Conservation (phyloP, 2,329 filamentous ascomycete species). For the Phialocephala subalpina region DNA sequence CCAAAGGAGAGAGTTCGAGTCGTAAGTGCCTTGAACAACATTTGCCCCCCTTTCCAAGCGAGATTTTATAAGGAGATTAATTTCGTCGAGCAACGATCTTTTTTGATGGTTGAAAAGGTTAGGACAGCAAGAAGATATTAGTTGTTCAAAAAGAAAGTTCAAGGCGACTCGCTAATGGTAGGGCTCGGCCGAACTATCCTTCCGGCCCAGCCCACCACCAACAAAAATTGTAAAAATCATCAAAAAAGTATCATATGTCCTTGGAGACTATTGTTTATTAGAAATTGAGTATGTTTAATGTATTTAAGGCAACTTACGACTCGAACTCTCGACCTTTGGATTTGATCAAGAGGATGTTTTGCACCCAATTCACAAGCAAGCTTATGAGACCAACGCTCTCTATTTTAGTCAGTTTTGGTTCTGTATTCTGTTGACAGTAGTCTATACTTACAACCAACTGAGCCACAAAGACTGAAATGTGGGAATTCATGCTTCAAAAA, state of each 20-base stretch:
- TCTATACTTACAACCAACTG: slow-evolving; percentile 46
- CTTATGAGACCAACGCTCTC: slow-evolving; percentile 52
- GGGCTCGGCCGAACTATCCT: not conserved
- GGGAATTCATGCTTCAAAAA: not conserved
- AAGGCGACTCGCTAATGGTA: not conserved
- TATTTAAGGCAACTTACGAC: slow-evolving; percentile 31
- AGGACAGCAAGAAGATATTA: not conserved
- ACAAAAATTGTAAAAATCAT: not conserved
- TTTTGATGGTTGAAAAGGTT: not conserved
- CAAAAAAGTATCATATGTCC: not conserved
- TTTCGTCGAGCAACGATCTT: not conserved
- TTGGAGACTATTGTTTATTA: not conserved
- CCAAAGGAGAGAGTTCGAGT: not conserved
- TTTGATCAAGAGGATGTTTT: slow-evolving; percentile 24
- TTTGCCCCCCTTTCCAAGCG: not conserved
- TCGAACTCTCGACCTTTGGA: slow-evolving; percentile 59
- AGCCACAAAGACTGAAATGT: slow-evolving; percentile 47
- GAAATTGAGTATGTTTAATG: not conserved
- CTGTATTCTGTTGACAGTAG: not conserved
- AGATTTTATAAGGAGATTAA: not conserved
- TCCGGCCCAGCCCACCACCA: not conserved
- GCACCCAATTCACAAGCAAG: slow-evolving; percentile 17
- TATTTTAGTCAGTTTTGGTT: not conserved
- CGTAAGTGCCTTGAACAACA: not conserved
- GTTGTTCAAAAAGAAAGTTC: not conserved